Conservation (phyloP, 345 rosid genomes). For the Hypericum androsaemum region DNA sequence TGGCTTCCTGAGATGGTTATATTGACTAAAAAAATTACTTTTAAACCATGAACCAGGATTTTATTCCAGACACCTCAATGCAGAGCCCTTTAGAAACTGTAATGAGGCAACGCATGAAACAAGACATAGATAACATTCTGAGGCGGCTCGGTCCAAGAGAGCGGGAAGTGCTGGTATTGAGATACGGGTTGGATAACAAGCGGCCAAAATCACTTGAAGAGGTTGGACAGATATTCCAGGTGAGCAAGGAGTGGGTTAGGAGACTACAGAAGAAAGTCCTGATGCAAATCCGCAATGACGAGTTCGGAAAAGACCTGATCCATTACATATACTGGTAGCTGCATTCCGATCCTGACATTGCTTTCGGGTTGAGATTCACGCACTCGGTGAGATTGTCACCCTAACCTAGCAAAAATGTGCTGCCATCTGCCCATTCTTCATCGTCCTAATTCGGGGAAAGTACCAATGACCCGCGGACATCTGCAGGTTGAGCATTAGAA, state of each 20-base stretch:
- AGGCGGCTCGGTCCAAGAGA: constrained; percentile 54
- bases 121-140: constrained; percentile 39
- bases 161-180: constrained; percentile 49
- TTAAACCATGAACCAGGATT: constrained; percentile 36
- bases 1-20: background rate
- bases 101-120: constrained; percentile 44
- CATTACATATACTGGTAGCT: constrained; percentile 28
- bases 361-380: background rate
- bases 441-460: no score
- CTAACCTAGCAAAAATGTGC: background rate
- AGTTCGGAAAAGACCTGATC: constrained; percentile 29
- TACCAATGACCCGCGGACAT: no score
- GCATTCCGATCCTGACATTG: background rate
- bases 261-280: constrained; percentile 57
- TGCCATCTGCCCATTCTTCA: no score
- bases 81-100: constrained; percentile 41
- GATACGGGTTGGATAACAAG: constrained; percentile 47
- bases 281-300: constrained; percentile 39
- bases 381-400: background rate
- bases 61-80: constrained; percentile 39
- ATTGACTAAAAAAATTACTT: constrained; percentile 3
- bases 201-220: constrained; percentile 63
- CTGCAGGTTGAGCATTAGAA: no score
- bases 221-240: constrained; percentile 50
- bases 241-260: constrained; percentile 87